Base-by-base conservation (phyloP, 805 yeast genomes). In the Kodamaea neixiangensis region DNA sequence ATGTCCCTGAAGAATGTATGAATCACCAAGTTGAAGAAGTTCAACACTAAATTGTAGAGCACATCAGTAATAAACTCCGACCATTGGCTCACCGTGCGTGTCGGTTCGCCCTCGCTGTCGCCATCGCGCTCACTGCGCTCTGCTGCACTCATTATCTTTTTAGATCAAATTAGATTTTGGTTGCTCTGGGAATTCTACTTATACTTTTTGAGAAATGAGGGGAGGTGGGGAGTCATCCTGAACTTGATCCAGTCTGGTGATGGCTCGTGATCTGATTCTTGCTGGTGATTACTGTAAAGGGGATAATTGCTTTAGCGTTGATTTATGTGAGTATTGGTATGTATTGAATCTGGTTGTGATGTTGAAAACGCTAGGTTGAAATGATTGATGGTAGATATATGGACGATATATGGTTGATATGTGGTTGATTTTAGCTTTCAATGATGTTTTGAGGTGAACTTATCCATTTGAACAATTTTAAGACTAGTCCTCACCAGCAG, bases 401-500 rank as follows among this genome's bases (percentile, higher is more conserved):
- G n/a, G n/a, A n/a, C n/a, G n/a, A n/a, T n/a, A n/a, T n/a, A n/a
- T n/a, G n/a, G n/a, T n/a, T n/a, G n/a, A n/a, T n/a, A n/a, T n/a
- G n/a, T n/a, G n/a, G n/a, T n/a, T n/a, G n/a, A n/a, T n/a, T n/a
- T n/a, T n/a, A n/a, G n/a, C n/a, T n/a, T n/a, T n/a, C n/a, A n/a
- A n/a, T n/a, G n/a, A n/a, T n/a, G 31, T 25, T 25, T 22, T 25
- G 11, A 25, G 31, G 7, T 25, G 31, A 25, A 25, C 11, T 7
- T 3, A 7, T 13, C 7, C 10, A 25, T 10, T 9, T 25, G 10
- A 9, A 22, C 11, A 9, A 25, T 25, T 25, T 13, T 5, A 9
- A 5, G 15, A 15, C 49, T 67, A 86, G 56, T 92, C 97, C 67
- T 94, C 98, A 19, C 98, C 99, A 5, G 96, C 96, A 11, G 99